Evolutionary conservation across 805 yeast species (phyloP).

Genomic region (Candida ficus): DNA sequence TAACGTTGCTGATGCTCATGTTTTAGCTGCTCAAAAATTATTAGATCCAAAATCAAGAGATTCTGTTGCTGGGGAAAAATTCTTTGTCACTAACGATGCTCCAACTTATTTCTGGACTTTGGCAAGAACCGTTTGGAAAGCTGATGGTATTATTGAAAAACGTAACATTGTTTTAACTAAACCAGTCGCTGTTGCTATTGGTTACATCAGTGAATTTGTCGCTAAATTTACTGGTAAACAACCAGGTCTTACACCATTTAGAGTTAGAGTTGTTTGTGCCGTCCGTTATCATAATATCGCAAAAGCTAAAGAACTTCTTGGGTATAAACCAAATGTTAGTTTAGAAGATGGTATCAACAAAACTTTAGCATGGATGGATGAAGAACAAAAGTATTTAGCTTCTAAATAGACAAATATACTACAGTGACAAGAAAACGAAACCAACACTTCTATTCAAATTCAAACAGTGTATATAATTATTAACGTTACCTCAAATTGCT

Average conservation of each 20-base stretch:
- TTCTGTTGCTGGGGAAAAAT: conserved; percentile 75
- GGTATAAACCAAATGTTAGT: conserved; percentile 74
- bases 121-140: conserved; percentile 96
- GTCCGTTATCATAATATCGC: conserved; percentile 87
- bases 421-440: neutral
- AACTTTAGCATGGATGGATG: conserved; percentile 88
- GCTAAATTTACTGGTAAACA: conserved; percentile 72
- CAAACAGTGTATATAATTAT: neutral
- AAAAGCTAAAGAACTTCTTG: conserved; percentile 76
- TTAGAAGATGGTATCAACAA: conserved; percentile 73
- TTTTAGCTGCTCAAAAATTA: conserved; percentile 79
- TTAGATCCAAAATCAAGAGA: conserved; percentile 39
- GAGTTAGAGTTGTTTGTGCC: conserved; percentile 91
- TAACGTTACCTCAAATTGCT: neutral
- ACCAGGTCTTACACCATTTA: conserved; percentile 92
- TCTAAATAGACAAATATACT: neutral
- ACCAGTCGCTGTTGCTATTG: conserved; percentile 74
- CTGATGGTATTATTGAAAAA: conserved; percentile 80
- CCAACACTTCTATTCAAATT: neutral
- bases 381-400: conserved; percentile 28
- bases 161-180: conserved; percentile 63
- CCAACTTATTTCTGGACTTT: conserved; percentile 97
- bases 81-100: conserved; percentile 87
- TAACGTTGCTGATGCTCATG: conserved; percentile 95
- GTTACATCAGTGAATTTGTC: conserved; percentile 73